Conservation (phyloP, 2,329 filamentous ascomycete genomes). For the Parastagonospora nodorum region DNA sequence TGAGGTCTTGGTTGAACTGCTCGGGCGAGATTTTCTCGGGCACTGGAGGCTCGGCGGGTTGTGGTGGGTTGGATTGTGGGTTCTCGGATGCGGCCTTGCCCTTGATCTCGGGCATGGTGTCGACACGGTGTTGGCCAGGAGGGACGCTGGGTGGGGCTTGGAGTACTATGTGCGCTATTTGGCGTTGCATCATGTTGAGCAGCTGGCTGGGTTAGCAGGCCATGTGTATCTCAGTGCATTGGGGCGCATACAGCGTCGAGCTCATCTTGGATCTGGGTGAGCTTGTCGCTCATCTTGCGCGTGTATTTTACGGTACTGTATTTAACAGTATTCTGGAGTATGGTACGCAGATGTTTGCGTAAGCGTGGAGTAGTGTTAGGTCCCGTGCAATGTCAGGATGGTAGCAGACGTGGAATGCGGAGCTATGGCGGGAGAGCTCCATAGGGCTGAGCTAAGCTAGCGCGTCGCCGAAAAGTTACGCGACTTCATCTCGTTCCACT, state of each 20-base stretch:
- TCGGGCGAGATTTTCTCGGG: slow-evolving; percentile 20
- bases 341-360: not conserved
- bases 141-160: slow-evolving; percentile 50
- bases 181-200: slow-evolving; percentile 54
- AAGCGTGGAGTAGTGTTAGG: not conserved
- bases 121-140: slow-evolving; percentile 48
- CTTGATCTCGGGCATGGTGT: slow-evolving; percentile 39
- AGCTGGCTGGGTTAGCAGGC: slow-evolving; percentile 40
- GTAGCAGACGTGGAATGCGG: not conserved
- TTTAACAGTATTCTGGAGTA: not conserved
- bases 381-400: not conserved
- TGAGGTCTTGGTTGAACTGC: slow-evolving; percentile 68
- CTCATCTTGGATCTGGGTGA: slow-evolving; percentile 85
- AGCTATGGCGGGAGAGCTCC: slow-evolving; percentile 2
- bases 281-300: slow-evolving; percentile 68
- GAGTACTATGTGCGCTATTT: slow-evolving; percentile 51
- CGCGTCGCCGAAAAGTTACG: slow-evolving; percentile 23
- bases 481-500: slow-evolving; percentile 12
- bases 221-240: not conserved
- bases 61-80: slow-evolving; percentile 16
- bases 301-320: not conserved
- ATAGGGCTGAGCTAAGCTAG: slow-evolving; percentile 4
- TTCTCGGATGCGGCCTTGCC: slow-evolving; percentile 27
- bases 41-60: slow-evolving; percentile 6
- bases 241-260: slow-evolving; percentile 70